phyloP scores from a whole-genome alignment of 805 yeast genomes.

The Yarrowia bubula region DNA sequence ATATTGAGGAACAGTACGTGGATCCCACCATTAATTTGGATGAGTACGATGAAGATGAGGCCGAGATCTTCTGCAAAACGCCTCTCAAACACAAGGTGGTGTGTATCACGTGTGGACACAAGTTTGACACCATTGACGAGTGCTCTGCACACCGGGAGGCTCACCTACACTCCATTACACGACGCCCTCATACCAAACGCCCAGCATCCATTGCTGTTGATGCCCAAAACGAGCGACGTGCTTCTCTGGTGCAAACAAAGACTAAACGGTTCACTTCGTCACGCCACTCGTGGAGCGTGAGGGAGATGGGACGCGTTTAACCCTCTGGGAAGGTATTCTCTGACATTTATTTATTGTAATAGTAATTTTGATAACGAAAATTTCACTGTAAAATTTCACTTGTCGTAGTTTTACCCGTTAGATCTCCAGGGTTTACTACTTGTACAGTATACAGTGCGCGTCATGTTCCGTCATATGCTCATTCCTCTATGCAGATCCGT shows the following conservation, averaged over 20 bases:
- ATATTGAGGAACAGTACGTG: conserved; percentile 9
- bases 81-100: conserved; percentile 18
- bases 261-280: conserved; percentile 1
- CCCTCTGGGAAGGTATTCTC: too few species aligned
- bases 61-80: neutral
- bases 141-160: neutral
- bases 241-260: conserved; percentile 12
- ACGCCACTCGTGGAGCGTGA: conserved; percentile 18
- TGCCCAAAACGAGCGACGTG: conserved; percentile 1
- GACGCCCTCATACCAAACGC: neutral
- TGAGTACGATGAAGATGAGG: conserved; percentile 20
- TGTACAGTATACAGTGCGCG: too few species aligned
- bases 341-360: conserved; percentile 17
- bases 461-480: neutral
- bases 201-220: conserved; percentile 6
- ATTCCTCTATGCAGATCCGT: conserved; percentile 18
- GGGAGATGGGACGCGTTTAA: neutral
- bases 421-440: too few species aligned
- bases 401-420: too few species aligned
- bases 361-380: neutral
- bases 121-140: conserved; percentile 17
- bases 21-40: conserved; percentile 23
- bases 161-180: neutral
- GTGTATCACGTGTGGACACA: conserved; percentile 15
- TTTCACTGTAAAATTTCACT: too few species aligned